Conservation (phyloP, 306 rosid genomes). For the Prunus kanzakura region DNA sequence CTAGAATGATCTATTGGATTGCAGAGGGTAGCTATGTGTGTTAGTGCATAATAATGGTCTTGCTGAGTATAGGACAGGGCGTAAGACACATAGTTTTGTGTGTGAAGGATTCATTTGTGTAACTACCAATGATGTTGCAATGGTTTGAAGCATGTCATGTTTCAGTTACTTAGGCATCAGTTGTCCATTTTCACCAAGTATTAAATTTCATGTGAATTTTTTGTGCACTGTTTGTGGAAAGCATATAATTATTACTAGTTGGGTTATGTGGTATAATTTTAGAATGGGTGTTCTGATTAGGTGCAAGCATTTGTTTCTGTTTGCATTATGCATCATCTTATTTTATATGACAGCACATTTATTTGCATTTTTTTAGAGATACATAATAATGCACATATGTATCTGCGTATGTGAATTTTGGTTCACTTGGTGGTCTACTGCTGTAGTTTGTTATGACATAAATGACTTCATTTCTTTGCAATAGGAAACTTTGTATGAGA, state of each 20-base stretch:
- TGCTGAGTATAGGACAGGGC: not conserved
- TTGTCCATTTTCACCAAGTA: too few relatives aligned
- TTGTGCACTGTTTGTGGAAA: not conserved
- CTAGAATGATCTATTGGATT: not conserved
- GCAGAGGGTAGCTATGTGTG: not conserved
- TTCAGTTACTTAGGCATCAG: too few relatives aligned
- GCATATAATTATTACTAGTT: not conserved
- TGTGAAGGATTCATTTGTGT: not conserved
- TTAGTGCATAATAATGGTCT: not conserved
- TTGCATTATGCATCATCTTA: not conserved
- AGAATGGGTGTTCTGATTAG: not conserved
- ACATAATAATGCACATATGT: not conserved
- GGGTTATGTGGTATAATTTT: not conserved
- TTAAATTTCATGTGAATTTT: too few relatives aligned
- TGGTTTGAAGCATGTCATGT: too few relatives aligned
- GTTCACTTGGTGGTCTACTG: not conserved
- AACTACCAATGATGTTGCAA: not conserved
- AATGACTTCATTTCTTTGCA: conserved; percentile 20
- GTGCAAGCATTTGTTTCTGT: not conserved
- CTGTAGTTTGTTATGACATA: not conserved
- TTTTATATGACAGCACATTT: not conserved
- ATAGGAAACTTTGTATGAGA: conserved; percentile 97
- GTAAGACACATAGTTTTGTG: not conserved
- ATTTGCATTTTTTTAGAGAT: not conserved
- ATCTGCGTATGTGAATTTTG: not conserved